phyloP scores from a whole-genome alignment of 306 rosid species.

The Rosa chinensis region DNA sequence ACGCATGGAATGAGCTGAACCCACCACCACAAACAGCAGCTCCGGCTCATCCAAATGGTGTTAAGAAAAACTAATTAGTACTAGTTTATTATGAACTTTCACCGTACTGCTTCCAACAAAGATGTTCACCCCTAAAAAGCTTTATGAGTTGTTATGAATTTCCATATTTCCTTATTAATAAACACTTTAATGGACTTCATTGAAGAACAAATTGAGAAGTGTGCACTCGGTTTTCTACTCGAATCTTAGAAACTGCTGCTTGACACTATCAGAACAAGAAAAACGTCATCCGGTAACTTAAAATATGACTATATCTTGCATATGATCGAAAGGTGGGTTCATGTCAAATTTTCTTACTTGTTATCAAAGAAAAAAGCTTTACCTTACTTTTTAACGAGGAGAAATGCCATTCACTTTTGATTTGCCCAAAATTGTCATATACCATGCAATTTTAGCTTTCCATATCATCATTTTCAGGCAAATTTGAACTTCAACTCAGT shows the following conservation, averaged over 20 bases:
- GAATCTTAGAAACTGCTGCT: constrained; percentile 4
- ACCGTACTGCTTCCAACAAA: not conserved
- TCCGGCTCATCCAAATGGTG: not conserved
- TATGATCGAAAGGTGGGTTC: not conserved
- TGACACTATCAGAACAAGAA: not conserved
- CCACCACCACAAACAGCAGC: constrained; percentile 26
- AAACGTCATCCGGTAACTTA: not conserved
- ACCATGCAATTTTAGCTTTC: not conserved
- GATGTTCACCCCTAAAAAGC: not conserved
- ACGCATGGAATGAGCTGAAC: constrained; percentile 78
- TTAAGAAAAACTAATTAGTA: not conserved
- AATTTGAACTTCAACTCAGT: not conserved
- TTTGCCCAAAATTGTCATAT: constrained; percentile 7
- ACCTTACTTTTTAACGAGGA: not conserved
- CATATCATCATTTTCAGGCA: not conserved
- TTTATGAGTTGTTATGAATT: not conserved
- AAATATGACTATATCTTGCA: not conserved
- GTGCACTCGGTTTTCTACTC: not conserved
- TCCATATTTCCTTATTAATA: not conserved
- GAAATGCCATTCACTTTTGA: not conserved
- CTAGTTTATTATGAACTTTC: not conserved
- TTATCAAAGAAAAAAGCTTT: not conserved
- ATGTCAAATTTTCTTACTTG: not conserved
- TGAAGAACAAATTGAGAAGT: not conserved
- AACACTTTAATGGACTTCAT: not conserved